Base-by-base conservation (phyloP, 768 basidiomycete species). In the Pisolithus microcarpus region DNA sequence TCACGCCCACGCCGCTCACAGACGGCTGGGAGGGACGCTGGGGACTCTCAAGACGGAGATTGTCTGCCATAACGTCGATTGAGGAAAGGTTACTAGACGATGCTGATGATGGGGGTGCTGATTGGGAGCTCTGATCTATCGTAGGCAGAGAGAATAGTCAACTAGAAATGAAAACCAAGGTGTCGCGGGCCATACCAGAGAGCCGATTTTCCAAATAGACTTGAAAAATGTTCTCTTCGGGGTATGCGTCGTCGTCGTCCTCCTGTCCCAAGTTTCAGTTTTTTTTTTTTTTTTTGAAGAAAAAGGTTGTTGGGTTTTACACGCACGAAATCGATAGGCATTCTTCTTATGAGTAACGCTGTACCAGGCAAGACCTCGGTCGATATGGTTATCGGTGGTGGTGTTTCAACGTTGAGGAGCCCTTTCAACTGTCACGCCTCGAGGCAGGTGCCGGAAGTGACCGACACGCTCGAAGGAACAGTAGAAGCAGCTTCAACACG, bases 311-410 rank as follows among this genome's bases (percentile, higher is more conserved):
- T 38, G 51, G 18, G 26, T 16, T 36, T 23, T 21, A 34, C 19
- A 53, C 63, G 61, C 46, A 64, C 63, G 23, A 65, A 65, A 43
- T 4, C 2, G 7, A 64, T 43, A 2, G 43, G 51, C 63, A 63
- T 60, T 2, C 7, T 43, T 30, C 30, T 38, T 6, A 34, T 5
- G 15, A 34, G 34, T 4, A 15, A 13, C 13, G 13, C 13, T 5
- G 11, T 13, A 4, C 26, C 30, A 15, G 2, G 13, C 34, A 11
- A 34, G 34, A 34, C 34, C 5, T 34, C 11, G 34, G 34, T 15
- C 11, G 34, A 34, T 34, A 11, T 11, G 11, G 11, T 34, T 34
- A 34, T 34, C 34, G 34, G 11, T 34, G 34, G 34, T 34, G 13
- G 13, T 34, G 34, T 10, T 34, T 34, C 34, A 34, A 15, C 13